Evolutionary conservation across 176 grass and related monocot genomes (phyloP).

Genomic region (Cenchrus fungigraminus): DNA sequence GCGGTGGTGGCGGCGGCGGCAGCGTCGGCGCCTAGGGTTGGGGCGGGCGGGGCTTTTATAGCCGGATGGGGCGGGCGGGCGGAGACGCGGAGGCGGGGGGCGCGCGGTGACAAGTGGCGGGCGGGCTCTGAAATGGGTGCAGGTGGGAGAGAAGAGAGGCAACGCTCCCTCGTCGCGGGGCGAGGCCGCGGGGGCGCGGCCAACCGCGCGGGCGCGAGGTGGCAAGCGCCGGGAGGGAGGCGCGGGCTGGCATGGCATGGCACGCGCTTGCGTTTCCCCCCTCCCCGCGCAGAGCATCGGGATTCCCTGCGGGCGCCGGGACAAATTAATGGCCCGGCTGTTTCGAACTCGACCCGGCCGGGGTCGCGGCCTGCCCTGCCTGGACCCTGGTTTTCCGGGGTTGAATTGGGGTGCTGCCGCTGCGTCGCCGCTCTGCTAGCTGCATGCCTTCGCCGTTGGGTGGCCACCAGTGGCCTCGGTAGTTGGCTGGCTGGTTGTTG

Average conservation of each 20-base stretch:
- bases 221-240: conserved; percentile 57
- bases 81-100: conserved; percentile 51
- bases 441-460: not conserved
- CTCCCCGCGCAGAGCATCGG: conserved; percentile 7
- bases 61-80: conserved; percentile 34
- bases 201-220: conserved; percentile 58
- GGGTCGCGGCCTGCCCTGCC: not conserved
- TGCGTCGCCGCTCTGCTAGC: not conserved
- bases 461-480: conserved; percentile 2
- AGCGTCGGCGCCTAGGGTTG: conserved; percentile 60
- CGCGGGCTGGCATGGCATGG: conserved; percentile 44
- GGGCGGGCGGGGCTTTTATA: conserved; percentile 54
- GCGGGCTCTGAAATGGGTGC: conserved; percentile 52
- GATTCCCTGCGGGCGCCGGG: conserved; percentile 53
- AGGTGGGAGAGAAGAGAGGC: conserved; percentile 17
- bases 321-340: conserved; percentile 20
- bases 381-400: conserved; percentile 5
- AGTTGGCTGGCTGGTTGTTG: conserved; percentile 18
- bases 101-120: conserved; percentile 53
- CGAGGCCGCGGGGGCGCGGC: conserved; percentile 40
- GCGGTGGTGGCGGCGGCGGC: conserved; percentile 25
- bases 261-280: not conserved
- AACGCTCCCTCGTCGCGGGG: conserved; percentile 27
- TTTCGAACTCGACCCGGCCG: conserved; percentile 27
- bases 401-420: too few relatives aligned